Conservation (phyloP, 2,329 filamentous ascomycete species). For the Talaromyces sp. region DNA sequence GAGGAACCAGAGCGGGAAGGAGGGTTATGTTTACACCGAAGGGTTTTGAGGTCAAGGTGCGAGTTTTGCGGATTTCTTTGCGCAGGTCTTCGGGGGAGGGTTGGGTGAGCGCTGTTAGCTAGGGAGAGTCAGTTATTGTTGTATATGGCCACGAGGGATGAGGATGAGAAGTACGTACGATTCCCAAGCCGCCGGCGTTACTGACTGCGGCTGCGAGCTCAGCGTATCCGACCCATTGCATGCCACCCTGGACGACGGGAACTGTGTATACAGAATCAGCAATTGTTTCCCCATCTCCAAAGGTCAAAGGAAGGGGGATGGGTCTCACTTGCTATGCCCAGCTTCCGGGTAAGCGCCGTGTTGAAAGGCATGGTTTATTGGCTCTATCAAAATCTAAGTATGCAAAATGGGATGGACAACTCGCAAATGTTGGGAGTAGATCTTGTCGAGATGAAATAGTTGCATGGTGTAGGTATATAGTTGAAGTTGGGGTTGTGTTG, state of each 20-base stretch:
- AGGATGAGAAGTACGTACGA: constrained; percentile 40
- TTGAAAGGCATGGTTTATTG: constrained; percentile 57
- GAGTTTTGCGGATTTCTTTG: constrained; percentile 86
- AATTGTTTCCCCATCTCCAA: not conserved
- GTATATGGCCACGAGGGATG: too few relatives aligned
- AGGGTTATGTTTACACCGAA: constrained; percentile 96
- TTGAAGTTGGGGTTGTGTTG: not conserved
- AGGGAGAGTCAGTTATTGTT: not conserved
- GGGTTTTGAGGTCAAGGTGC: constrained; percentile 58
- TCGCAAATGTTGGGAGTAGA: not conserved
- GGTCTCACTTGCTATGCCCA: constrained; percentile 49
- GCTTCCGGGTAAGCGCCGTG: constrained; percentile 58
- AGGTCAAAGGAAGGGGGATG: not conserved
- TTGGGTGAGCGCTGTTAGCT: constrained; percentile 70
- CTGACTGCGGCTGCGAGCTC: constrained; percentile 53
- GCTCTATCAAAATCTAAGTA: not conserved
- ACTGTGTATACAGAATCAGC: constrained; percentile 28
- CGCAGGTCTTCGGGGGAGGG: constrained; percentile 86
- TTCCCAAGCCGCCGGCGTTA: constrained; percentile 52
- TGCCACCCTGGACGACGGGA: constrained; percentile 50
- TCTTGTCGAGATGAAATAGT: not conserved
- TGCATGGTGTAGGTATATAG: not conserved
- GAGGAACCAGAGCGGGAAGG: constrained; percentile 81
- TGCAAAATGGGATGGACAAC: not conserved
- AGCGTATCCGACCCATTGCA: constrained; percentile 56